These are phyloP conservation scores for Erodium trifolium DNA, from an alignment of 441 rosid genomes.

Conservation along the genomic window DNA sequence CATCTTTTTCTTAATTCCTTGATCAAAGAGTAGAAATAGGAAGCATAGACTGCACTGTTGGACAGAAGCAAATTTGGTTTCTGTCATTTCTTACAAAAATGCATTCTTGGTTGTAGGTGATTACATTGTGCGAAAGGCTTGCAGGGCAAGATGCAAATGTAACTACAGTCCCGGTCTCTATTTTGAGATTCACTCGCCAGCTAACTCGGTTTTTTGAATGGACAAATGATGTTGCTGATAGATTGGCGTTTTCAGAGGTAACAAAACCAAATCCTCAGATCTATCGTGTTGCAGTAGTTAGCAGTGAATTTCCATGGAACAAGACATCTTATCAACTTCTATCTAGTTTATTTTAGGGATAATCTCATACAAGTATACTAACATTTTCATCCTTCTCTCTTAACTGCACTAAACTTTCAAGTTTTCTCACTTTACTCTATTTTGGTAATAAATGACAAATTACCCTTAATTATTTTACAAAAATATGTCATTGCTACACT, in stretches of 20 bases:
- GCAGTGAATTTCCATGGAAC: not conserved
- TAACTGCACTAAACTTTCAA: no score
- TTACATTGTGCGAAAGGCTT: constrained; percentile 55
- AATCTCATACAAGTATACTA: no score
- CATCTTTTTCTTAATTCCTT: constrained; percentile 11
- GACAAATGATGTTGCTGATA: constrained; percentile 92
- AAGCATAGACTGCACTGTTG: no score
- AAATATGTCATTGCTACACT: no score
- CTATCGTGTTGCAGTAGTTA: not conserved
- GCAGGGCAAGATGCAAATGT: constrained; percentile 99
- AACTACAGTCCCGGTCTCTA: constrained; percentile 30
- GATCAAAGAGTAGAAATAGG: no score
- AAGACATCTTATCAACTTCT: not conserved
- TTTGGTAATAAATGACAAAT: no score
- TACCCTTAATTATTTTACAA: no score
- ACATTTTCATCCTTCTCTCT: no score
- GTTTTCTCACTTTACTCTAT: no score
- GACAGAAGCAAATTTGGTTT: no score
- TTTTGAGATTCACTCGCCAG: constrained; percentile 28
- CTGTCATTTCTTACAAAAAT: no score
- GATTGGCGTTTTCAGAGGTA: constrained; percentile 95
- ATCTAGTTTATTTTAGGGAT: not conserved
- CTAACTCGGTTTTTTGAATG: constrained; percentile 60
- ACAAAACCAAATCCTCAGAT: not conserved
- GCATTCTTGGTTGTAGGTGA: no score